Evolutionary conservation across 306 rosid species (phyloP).

Genomic region (Boehmeria nivea): DNA sequence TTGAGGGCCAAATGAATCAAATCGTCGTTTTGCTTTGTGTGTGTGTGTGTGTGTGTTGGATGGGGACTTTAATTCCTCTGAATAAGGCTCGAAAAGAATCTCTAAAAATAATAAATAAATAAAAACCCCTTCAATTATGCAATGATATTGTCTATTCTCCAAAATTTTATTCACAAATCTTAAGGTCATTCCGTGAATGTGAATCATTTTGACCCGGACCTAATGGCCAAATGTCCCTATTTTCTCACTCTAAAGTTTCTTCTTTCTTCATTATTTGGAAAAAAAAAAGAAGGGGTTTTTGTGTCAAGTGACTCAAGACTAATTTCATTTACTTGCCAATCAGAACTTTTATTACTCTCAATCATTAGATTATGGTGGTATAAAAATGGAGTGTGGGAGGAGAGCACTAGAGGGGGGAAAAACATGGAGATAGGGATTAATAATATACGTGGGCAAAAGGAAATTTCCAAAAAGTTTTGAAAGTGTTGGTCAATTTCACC

Average conservation of each 20-base stretch:
- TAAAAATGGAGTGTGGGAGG: not conserved
- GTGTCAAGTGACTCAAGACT: not conserved
- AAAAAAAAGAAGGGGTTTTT: not conserved
- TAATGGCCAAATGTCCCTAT: conserved; percentile 1
- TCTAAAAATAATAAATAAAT: not conserved
- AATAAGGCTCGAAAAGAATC: not conserved
- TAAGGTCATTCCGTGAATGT: not conserved
- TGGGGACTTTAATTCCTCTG: not conserved
- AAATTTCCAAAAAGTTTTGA: not conserved
- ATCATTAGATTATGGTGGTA: conserved; percentile 1
- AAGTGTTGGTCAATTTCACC: conserved; percentile 1
- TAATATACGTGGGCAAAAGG: not conserved
- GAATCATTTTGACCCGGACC: conserved; percentile 19
- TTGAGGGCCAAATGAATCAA: conserved; percentile 8
- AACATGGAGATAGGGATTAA: not conserved
- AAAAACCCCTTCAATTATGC: conserved; percentile 9
- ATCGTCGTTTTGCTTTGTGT: not conserved
- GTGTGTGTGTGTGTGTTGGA: not conserved
- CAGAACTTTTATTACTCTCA: conserved; percentile 1
- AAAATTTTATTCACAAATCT: conserved; percentile 3
- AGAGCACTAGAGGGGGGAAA: not conserved
- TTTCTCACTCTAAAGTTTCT: conserved; percentile 2
- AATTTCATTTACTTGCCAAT: not conserved
- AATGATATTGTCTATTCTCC: conserved; percentile 18
- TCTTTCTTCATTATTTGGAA: conserved; percentile 2